Conservation (phyloP, 2,329 filamentous ascomycete genomes). For the Xylariaceae sp. region DNA sequence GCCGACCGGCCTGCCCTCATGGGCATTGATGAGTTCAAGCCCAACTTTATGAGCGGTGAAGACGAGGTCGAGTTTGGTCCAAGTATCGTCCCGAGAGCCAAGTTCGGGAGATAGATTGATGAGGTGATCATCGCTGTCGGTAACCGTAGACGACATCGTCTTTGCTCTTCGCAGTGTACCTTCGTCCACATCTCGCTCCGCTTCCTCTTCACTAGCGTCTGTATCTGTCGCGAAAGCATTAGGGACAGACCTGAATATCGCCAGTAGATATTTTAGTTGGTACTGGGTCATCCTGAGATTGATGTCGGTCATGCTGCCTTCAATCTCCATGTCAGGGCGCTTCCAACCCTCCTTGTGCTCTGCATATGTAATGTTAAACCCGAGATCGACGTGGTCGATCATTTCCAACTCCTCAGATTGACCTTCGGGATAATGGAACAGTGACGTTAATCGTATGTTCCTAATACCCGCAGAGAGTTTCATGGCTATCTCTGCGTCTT, state of each 20-base stretch:
- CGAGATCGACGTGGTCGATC: conserved; percentile 95
- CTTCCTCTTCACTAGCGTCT: conserved; percentile 74
- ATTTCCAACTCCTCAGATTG: conserved; percentile 87
- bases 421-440: conserved; percentile 78
- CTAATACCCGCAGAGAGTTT: conserved; percentile 89
- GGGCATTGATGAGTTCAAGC: conserved; percentile 81
- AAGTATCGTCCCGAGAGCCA: conserved; percentile 70
- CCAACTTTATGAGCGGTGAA: conserved; percentile 90
- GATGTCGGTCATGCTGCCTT: conserved; percentile 90
- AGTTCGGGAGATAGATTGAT: conserved; percentile 73
- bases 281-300: conserved; percentile 89
- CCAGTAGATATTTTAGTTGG: conserved; percentile 87
- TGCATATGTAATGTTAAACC: conserved; percentile 89
- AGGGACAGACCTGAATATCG: conserved; percentile 86
- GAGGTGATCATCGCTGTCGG: conserved; percentile 47
- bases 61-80: conserved; percentile 91
- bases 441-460: conserved; percentile 88
- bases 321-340: conserved; percentile 88
- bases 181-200: conserved; percentile 74
- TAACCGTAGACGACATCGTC: conserved; percentile 48
- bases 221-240: conserved; percentile 80
- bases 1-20: conserved; percentile 77
- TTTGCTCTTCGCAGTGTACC: conserved; percentile 56
- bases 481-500: conserved; percentile 78
- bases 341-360: conserved; percentile 80